Evolutionary conservation across 257 asterid genomes (phyloP), one percentile per base, ranked within the genome.

Genomic region (Cynanchum wilfordii): DNA sequence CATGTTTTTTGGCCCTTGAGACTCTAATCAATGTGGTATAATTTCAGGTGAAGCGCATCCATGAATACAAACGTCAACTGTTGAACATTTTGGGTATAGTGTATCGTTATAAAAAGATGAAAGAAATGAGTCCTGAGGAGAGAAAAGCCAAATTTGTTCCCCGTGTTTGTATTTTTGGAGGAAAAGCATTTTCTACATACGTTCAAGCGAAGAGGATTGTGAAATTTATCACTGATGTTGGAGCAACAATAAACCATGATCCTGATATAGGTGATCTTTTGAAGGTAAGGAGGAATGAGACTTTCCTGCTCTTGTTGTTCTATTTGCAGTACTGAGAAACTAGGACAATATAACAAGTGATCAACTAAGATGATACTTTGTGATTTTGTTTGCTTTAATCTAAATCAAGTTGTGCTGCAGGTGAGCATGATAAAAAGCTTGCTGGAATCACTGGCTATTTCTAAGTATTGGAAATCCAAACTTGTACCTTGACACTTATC

Each of bases 151-250:
- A 80, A 50, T 83, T 65, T 69, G 92, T 82, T 69, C 88, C 89
- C 10, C 75, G 87, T 49, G 92, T 87, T 52, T 87, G 89, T 83
- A 79, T 87, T 75, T 87, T 87, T 76, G 92, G 89, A 24, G 92
- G 89, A 55, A 87, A 87, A 73, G 88, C 89, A 62, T 87, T 87
- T 73, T 76, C 88, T 10, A 87, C 92, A 0, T 87, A 87, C 5
- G 80, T 87, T 36, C 89, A 87, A 80, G 88, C 89, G 9, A 87
- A 87, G 82, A 87, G 88, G 63, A 87, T 87, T 2, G 92, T 87
- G 72, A 87, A 85, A 51, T 85, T 87, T 59, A 87, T 87, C 54
- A 75, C 89, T 42, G 89, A 87, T 70, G 85, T 85, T 3, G 92
- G 88, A 17, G 84, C 78, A 56, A 87, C 92, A 44, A 78, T 87